Evolutionary conservation across 2,329 filamentous ascomycete genomes (phyloP), one percentile per base, ranked within the genome.

Genomic region (Helotiales sp.): DNA sequence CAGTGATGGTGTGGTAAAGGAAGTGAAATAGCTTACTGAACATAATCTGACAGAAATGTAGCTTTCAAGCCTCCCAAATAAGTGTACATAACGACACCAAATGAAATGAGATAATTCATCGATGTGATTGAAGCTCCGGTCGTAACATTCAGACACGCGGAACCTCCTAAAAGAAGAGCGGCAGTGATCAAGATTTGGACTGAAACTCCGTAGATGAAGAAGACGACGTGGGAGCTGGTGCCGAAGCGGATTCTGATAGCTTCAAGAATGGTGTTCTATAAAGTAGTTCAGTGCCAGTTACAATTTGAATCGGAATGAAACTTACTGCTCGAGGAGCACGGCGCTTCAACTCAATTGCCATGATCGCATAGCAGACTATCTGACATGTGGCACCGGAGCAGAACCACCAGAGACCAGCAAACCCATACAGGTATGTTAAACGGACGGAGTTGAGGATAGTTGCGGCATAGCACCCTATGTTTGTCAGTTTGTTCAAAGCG

Each of bases 211-310:
- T 49, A 49, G 3, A 17, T 27, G 27, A 49, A 49, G 27, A 49
- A 49, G 6, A 49, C 27, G 24, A 49, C 25, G 46, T 49, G 46
- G 8, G 46, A 29, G 27, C 46, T 49, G 46, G 46, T 49, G 46
- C 46, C 46, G 27, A 49, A 49, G 6, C 46, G 46, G 19, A 49
- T 49, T 29, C 46, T 30, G 27, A 49, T 49, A 15, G 27, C 27
- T 31, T 49, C 46, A 3, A 49, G 46, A 22, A 49, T 49, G 2
- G 46, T 49, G 46, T 33, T 49, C 46, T 49, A 25, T 36, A 36
- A 8, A 15, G 34, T 12, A n/a, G 5, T 8, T 8, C 7, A n/a
- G 34, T 8, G n/a, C n/a, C n/a, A n/a, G n/a, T n/a, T n/a, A n/a
- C n/a, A n/a, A n/a, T n/a, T n/a, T n/a, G n/a, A n/a, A n/a, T n/a